Percentiles rank a stretch among this genome's conserved stretches.
These are phyloP conservation scores for Chenopodium quinoa DNA, from an alignment of 148 eudicot species.

Conservation along the genomic window DNA sequence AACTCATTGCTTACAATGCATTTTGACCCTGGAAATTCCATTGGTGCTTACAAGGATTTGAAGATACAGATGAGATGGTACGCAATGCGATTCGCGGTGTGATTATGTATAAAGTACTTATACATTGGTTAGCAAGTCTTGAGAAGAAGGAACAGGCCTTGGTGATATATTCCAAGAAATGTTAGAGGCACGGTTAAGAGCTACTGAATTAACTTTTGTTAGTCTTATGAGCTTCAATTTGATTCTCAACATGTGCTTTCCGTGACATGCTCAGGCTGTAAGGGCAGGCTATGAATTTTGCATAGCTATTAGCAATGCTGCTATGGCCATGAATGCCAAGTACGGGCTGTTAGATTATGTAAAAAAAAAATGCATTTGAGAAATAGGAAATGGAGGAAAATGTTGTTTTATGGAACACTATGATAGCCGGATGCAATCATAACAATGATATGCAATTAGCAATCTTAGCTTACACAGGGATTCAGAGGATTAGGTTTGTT, in stretches of 20 bases:
- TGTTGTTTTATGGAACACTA: constrained; percentile 74
- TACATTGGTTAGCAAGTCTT: constrained; percentile 51
- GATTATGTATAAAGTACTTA: constrained; percentile 73
- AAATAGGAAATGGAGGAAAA: constrained; percentile 48
- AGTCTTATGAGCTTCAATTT: constrained; percentile 58
- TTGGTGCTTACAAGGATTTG: constrained; percentile 52
- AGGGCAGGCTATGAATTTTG: constrained; percentile 54
- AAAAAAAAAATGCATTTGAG: constrained; percentile 16
- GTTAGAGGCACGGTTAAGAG: constrained; percentile 41
- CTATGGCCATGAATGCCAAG: constrained; percentile 60
- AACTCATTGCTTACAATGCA: constrained; percentile 72
- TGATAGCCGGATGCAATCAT: constrained; percentile 59
- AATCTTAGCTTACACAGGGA: constrained; percentile 38
- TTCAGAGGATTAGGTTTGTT: constrained; percentile 50
- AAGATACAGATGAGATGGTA: constrained; percentile 34
- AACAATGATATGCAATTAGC: constrained; percentile 38
- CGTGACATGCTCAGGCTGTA: constrained; percentile 57
- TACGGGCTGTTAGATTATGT: constrained; percentile 44
- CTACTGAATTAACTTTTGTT: constrained; percentile 69
- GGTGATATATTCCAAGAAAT: constrained; percentile 47
- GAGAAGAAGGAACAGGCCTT: constrained; percentile 54
- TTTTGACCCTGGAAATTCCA: constrained; percentile 39
- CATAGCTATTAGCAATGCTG: constrained; percentile 68
- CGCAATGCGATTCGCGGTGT: constrained; percentile 27
- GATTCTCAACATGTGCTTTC: constrained; percentile 32